Evolutionary conservation across 805 yeast species (phyloP).

Genomic region (Yamadazyma laniorum): DNA sequence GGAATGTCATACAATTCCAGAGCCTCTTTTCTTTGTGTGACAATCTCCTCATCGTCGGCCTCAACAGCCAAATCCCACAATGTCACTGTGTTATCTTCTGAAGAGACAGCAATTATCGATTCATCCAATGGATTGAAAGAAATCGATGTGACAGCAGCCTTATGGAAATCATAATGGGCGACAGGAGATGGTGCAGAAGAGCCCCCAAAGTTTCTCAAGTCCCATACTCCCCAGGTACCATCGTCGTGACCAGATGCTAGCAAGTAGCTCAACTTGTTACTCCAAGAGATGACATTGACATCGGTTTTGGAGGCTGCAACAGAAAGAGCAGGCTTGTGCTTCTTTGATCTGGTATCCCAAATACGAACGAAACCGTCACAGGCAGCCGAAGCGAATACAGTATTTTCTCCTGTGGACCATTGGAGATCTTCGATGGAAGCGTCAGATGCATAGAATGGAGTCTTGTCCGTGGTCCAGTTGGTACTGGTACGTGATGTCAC

Average conservation of each 20-base stretch:
- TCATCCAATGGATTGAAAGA: constrained; percentile 95
- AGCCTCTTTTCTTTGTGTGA: constrained; percentile 75
- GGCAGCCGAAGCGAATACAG: constrained; percentile 95
- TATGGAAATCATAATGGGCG: constrained; percentile 93
- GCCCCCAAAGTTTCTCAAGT: constrained; percentile 76
- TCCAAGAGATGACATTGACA: constrained; percentile 96
- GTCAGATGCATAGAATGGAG: constrained; percentile 67
- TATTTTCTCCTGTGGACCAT: constrained; percentile 89
- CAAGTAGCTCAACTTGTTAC: constrained; percentile 78
- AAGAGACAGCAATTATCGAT: constrained; percentile 90
- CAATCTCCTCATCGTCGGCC: constrained; percentile 96
- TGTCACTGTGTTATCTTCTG: constrained; percentile 95
- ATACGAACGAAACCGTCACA: constrained; percentile 87
- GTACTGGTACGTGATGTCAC: constrained; percentile 74
- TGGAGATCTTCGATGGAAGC: constrained; percentile 94
- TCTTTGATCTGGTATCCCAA: constrained; percentile 95
- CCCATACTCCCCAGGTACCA: constrained; percentile 98
- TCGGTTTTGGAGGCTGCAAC: constrained; percentile 79
- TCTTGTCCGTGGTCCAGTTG: constrained; percentile 82
- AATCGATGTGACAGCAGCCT: constrained; percentile 87
- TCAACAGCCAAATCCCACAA: constrained; percentile 98
- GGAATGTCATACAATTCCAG: constrained; percentile 87
- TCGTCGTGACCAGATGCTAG: constrained; percentile 97
- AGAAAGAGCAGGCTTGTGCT: constrained; percentile 86
- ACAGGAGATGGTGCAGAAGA: constrained; percentile 69